A percentile compares a stretch with the other conserved stretches of the same genome.
Conservation (phyloP, 2,329 filamentous ascomycete genomes). For the Stachybotrys echinatus region DNA sequence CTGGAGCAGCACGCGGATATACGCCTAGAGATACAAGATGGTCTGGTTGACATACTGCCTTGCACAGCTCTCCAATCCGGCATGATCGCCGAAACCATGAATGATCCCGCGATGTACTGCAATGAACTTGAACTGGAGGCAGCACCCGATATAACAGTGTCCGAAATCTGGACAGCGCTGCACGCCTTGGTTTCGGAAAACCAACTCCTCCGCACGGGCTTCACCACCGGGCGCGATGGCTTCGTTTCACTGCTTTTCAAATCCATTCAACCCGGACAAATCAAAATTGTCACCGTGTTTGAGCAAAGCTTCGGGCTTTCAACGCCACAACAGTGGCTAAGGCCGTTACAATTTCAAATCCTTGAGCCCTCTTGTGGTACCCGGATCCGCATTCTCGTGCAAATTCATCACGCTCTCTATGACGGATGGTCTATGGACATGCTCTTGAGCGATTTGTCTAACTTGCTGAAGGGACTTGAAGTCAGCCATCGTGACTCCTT, state of each 20-base stretch:
- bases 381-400: constrained; percentile 33
- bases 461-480: constrained; percentile 32
- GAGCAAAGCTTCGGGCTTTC: constrained; percentile 32
- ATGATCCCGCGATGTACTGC: constrained; percentile 59
- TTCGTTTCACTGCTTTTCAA: constrained; percentile 54
- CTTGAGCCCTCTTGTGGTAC: constrained; percentile 6
- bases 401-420: constrained; percentile 79
- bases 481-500: constrained; percentile 50
- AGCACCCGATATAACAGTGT: constrained; percentile 21
- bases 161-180: constrained; percentile 45
- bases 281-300: constrained; percentile 33
- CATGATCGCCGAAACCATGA: constrained; percentile 72
- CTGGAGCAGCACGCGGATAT: constrained; percentile 9
- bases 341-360: constrained; percentile 60
- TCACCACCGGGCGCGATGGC: constrained; percentile 44
- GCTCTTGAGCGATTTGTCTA: constrained; percentile 60
- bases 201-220: constrained; percentile 69
- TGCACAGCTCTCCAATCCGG: constrained; percentile 73
- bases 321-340: constrained; percentile 36
- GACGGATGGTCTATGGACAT: constrained; percentile 92
- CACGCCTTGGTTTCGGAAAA: constrained; percentile 46
- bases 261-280: constrained; percentile 33
- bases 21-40: not conserved
- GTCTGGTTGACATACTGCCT: constrained; percentile 40
- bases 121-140: constrained; percentile 71